Base-by-base conservation (phyloP, 495 filamentous ascomycete genomes). In the Talaromyces nanjingensis region DNA sequence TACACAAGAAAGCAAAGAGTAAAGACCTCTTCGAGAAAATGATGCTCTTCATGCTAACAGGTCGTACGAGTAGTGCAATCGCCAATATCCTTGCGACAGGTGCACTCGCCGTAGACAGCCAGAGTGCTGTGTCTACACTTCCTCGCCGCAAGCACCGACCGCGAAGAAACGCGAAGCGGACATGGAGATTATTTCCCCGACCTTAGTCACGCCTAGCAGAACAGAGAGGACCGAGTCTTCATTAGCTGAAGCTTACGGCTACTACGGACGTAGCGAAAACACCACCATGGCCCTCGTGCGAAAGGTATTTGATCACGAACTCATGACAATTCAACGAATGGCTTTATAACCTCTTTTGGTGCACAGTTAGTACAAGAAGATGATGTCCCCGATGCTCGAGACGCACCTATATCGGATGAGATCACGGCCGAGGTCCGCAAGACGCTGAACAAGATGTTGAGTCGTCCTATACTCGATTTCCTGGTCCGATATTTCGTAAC, bases 401-500 rank as follows among this genome's bases (percentile, higher is more conserved):
- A 55, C 14, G 14, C 22, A 6, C 18, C 24, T 55, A 11, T 55
- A 55, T 55, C 52, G 8, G 18, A 55, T 55, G 52, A 55, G 18
- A 55, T 24, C 18, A 18, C 52, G 52, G 52, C 18, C 18, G 24
- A 27, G 52, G 52, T 55, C 52, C 52, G 52, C 52, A 22, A 24
- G 52, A 55, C 24, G 8, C 52, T 55, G 24, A 5, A 55, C 52
- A 55, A 55, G 52, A 55, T 55, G 52, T 55, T 27, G 52, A 55
- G 52, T 27, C 52, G 52, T 27, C 52, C 52, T 3, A 27, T 55
- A 22, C n/a, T 55, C 22, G 52, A 55, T 55, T 55, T 55, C 14
- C 52, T 55, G 52, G 52, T 55, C 52, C n/a, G 52, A 55, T 55
- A 55, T 55, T 55, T 55, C 52, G 52, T 55, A 18, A 55, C 52